Conservation (phyloP, 2,329 filamentous ascomycete genomes). For the Paramyrothecium roridum region DNA sequence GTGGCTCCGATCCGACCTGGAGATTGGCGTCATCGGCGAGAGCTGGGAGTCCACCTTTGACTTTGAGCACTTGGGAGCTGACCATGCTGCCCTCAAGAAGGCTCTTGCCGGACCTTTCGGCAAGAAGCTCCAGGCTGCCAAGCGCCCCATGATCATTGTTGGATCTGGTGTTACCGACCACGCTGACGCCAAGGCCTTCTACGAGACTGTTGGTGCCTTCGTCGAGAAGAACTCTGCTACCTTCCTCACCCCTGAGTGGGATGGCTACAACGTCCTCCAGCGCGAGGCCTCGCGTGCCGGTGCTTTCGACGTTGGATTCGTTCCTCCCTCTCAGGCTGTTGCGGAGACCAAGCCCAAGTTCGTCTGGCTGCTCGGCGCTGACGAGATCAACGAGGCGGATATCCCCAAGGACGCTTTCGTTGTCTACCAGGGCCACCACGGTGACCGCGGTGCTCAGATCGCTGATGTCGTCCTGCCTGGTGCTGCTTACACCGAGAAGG, state of each 20-base stretch:
- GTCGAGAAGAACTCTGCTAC: conserved; percentile 89
- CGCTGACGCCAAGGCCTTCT: conserved; percentile 85
- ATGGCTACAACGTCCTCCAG: conserved; percentile 96
- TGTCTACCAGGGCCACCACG: conserved; percentile 97
- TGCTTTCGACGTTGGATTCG: conserved; percentile 95
- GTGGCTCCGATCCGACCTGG: conserved; percentile 91
- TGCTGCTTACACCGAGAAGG: conserved; percentile 95
- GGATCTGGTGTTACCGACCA: conserved; percentile 92
- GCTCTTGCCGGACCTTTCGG: conserved; percentile 84
- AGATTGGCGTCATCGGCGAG: conserved; percentile 89
- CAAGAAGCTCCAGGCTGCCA: conserved; percentile 83
- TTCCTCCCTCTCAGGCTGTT: conserved; percentile 76
- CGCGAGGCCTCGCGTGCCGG: conserved; percentile 87
- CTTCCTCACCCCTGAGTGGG: conserved; percentile 89
- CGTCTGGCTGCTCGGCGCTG: conserved; percentile 92
- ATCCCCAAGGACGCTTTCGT: conserved; percentile 96
- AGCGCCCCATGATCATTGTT: conserved; percentile 95
- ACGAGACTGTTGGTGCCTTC: conserved; percentile 85
- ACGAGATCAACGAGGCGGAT: conserved; percentile 81
- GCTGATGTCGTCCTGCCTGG: conserved; percentile 93
- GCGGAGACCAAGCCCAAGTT: conserved; percentile 89
- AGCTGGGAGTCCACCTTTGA: conserved; percentile 93
- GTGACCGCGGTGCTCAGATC: conserved; percentile 87
- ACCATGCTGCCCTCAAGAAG: conserved; percentile 77
- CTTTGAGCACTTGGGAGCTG: conserved; percentile 83